phyloP scores from a whole-genome alignment of 306 rosid genomes.

The Carpinus fangiana region DNA sequence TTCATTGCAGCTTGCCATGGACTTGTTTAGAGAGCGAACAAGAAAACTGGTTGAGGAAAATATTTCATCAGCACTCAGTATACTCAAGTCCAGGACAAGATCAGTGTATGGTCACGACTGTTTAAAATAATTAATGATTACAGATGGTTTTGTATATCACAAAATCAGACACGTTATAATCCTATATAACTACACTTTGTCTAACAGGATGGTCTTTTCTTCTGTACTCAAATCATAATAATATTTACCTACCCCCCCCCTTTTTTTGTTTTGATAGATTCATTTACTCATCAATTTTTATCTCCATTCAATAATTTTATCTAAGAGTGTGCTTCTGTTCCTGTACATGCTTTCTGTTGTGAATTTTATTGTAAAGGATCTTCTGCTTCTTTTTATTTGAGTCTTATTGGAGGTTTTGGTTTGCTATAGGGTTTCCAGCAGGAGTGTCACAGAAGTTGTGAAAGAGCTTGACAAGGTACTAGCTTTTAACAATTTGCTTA shows the following conservation, averaged over 20 bases:
- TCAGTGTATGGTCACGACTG: conserved; percentile 55
- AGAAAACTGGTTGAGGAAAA: conserved; percentile 83
- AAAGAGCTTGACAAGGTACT: conserved; percentile 70
- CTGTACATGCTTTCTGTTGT: conserved; percentile 19
- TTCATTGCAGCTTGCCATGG: conserved; percentile 71
- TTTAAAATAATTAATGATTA: conserved; percentile 1
- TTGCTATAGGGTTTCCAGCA: conserved; percentile 48
- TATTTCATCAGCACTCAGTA: conserved; percentile 60
- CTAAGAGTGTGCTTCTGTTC: conserved; percentile 1
- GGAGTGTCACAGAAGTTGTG: conserved; percentile 59
- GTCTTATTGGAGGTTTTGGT: conserved; percentile 11
- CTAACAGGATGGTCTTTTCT: neutral
- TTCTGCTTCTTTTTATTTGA: neutral
- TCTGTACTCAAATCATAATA: neutral
- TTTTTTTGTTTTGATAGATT: neutral
- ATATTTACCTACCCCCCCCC: neutral
- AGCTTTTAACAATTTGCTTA: conserved; percentile 65
- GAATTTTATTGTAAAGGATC: neutral
- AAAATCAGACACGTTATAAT: neutral
- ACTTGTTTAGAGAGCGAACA: conserved; percentile 69
- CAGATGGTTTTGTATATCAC: neutral
- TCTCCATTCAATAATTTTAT: neutral
- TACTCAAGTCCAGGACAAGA: conserved; percentile 82
- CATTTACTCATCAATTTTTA: neutral
- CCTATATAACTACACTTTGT: conserved; percentile 2